Evolutionary conservation across 169 alveolate genomes (phyloP).

Genomic region (Plasmodium vivax): DNA sequence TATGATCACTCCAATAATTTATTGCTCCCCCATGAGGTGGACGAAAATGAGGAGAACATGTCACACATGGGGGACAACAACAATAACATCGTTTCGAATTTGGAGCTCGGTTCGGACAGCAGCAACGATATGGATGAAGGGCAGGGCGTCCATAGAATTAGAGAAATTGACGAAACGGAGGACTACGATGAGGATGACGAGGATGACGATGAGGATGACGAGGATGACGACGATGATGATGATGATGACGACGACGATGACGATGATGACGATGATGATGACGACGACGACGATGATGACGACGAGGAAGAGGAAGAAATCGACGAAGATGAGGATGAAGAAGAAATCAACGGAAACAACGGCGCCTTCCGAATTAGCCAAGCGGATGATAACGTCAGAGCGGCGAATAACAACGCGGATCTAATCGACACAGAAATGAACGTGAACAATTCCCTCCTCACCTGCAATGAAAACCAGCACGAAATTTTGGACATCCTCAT

Average conservation of each 20-base stretch:
- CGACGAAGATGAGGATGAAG: slow-evolving; percentile 38
- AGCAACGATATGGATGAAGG: slow-evolving; percentile 46
- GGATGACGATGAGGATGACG: slow-evolving; percentile 64
- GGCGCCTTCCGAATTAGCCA: slow-evolving; percentile 48
- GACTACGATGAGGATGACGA: slow-evolving; percentile 36
- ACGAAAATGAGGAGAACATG: slow-evolving; percentile 79
- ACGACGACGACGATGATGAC: slow-evolving; percentile 30
- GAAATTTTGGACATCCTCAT: slow-evolving; percentile 56
- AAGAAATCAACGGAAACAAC: slow-evolving; percentile 35
- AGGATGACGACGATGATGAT: slow-evolving; percentile 49
- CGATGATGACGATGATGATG: slow-evolving; percentile 55
- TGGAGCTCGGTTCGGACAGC: slow-evolving; percentile 50
- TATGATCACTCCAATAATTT: slow-evolving; percentile 76
- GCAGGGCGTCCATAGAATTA: slow-evolving; percentile 30
- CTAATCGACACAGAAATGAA: slow-evolving; percentile 35
- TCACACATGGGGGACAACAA: slow-evolving; percentile 22
- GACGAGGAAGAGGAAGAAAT: slow-evolving; percentile 42
- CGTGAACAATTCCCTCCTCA: slow-evolving; percentile 50
- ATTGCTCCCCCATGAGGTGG: slow-evolving; percentile 85
- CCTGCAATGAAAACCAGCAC: slow-evolving; percentile 61
- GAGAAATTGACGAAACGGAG: slow-evolving; percentile 69
- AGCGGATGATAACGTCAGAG: slow-evolving; percentile 17
- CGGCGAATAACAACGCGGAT: slow-evolving; percentile 38
- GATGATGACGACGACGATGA: slow-evolving; percentile 55
- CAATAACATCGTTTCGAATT: slow-evolving; percentile 50